Conservation (phyloP, 192 early-diverging fungal species). For the Geosiphon pyriformis region DNA sequence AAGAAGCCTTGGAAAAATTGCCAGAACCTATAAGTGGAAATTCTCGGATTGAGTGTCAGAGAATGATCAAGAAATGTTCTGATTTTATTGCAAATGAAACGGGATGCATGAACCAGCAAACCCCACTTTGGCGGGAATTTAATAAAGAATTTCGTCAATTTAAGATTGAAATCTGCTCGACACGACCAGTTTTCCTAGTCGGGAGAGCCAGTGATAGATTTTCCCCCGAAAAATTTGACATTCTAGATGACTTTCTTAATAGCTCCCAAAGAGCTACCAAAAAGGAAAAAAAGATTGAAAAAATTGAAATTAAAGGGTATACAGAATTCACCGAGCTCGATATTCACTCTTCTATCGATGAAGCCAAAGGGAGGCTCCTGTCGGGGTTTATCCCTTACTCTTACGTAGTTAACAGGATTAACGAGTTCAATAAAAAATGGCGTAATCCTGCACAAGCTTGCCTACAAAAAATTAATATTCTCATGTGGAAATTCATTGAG, state of each 20-base stretch:
- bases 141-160: background rate
- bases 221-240: background rate
- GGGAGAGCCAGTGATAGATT: no score
- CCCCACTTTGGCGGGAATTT: background rate
- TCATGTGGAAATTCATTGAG: background rate
- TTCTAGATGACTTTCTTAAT: background rate
- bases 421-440: background rate
- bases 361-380: background rate
- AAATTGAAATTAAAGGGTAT: no score
- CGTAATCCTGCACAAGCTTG: background rate
- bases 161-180: background rate
- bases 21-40: background rate
- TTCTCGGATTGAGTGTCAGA: background rate
- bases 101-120: background rate
- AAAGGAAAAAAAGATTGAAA: no score
- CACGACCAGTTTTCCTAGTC: background rate
- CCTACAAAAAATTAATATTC: slow-evolving; percentile 1
- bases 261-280: no score
- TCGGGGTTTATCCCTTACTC: background rate
- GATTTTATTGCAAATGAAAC: background rate
- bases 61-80: background rate
- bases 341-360: background rate
- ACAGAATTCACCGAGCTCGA: background rate
- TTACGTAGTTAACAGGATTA: background rate
- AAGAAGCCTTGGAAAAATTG: background rate